These are phyloP conservation scores for Salix dunnii DNA, from an alignment of 345 rosid species.

Conservation along the genomic window DNA sequence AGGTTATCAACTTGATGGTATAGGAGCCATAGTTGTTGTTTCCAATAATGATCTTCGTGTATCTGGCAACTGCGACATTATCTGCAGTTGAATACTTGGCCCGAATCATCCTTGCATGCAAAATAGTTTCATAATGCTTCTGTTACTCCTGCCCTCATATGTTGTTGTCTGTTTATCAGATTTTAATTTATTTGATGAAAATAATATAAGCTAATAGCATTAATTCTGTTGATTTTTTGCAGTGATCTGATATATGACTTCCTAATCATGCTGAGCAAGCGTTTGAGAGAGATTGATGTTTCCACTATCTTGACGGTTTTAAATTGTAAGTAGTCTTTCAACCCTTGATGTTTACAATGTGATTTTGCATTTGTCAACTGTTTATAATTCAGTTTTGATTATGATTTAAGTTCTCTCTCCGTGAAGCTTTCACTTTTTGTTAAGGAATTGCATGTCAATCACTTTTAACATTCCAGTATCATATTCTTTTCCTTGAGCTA, in stretches of 20 bases:
- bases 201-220: not conserved
- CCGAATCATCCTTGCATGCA: not conserved
- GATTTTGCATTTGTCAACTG: not conserved
- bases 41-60: not conserved
- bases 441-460: not conserved
- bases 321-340: slow-evolving; percentile 52
- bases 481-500: not conserved
- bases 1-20: not conserved
- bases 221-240: slow-evolving; percentile 17
- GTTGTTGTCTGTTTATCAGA: not conserved
- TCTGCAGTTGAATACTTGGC: not conserved
- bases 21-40: too few species aligned
- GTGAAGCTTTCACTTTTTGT: not conserved
- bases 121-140: not conserved
- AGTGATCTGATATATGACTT: slow-evolving; percentile 92
- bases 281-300: slow-evolving; percentile 68
- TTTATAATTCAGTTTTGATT: not conserved
- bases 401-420: too few species aligned
- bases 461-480: not conserved
- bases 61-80: not conserved
- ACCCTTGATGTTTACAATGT: not conserved
- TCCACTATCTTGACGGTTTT: slow-evolving; percentile 73
- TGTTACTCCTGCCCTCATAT: not conserved
- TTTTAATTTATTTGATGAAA: not conserved
- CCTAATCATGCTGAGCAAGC: slow-evolving; percentile 63